These are phyloP conservation scores for Entonaema liquescens DNA, from an alignment of 495 filamentous ascomycete species.

Conservation along the genomic window DNA sequence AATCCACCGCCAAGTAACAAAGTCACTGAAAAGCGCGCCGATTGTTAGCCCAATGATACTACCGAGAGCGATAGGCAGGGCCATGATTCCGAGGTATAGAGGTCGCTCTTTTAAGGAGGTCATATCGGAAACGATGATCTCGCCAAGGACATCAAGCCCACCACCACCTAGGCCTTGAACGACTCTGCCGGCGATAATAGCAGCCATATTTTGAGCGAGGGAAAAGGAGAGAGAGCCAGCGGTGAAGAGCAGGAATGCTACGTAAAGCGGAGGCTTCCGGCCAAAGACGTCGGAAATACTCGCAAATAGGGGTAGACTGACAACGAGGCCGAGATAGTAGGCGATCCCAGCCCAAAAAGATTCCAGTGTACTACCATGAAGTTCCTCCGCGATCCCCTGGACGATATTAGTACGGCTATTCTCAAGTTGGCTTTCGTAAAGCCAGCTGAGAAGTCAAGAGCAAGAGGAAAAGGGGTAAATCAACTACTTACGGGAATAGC, in stretches of 20 bases:
- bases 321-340: constrained; percentile 60
- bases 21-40: constrained; percentile 50
- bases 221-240: constrained; percentile 72
- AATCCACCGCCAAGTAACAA: constrained; percentile 53
- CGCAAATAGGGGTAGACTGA: constrained; percentile 56
- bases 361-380: constrained; percentile 63
- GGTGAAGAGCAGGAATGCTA: constrained; percentile 69
- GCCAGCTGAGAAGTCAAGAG: neutral
- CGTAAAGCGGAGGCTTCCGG: constrained; percentile 73
- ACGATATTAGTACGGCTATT: constrained; percentile 1
- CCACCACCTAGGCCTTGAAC: constrained; percentile 82
- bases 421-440: neutral
- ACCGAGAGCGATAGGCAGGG: constrained; percentile 48
- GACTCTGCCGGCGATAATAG: constrained; percentile 75
- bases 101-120: constrained; percentile 50
- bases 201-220: constrained; percentile 68
- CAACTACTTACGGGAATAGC: constrained; percentile 31
- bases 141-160: constrained; percentile 75
- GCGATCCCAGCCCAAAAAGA: constrained; percentile 69
- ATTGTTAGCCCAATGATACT: constrained; percentile 49
- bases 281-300: constrained; percentile 75
- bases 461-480: neutral
- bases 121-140: constrained; percentile 76
- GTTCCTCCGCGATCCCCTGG: constrained; percentile 53
- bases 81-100: constrained; percentile 49